Base-by-base conservation (phyloP, 2,329 filamentous ascomycete genomes). In the Venturia aucupariae region DNA sequence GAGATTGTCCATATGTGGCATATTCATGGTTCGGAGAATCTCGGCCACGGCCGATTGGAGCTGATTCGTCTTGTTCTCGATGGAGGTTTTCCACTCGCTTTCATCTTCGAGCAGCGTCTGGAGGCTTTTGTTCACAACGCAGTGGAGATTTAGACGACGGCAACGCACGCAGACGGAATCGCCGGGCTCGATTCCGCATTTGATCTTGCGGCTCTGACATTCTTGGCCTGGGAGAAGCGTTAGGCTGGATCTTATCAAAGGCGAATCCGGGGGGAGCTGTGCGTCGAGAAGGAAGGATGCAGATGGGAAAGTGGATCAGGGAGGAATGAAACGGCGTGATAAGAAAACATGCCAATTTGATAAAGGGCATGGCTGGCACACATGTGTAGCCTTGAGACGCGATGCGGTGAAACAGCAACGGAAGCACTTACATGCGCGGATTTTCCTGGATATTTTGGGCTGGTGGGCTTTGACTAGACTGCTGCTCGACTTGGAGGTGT, bases 51-150 rank as follows among this genome's bases (percentile, higher is more conserved):
- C 79, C 32, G 74, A 69, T 66, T 79, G 77, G 27, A 80, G 71
- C 64, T 77, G 76, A 24, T 75, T 72, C 41, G 79, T 76, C 78
- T 74, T 74, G 82, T 77, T 78, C 74, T 67, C 79, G 77, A 72
- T 64, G 19, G 38, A 51, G 6, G 35, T 66, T 44, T 66, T 66
- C 65, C 65, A 66, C 30, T 55, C 63, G 24, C 27, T 62, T 30
- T 82, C 81, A 62, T 81, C 80, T 59, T 83, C 80, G 24, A 83
- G 75, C 54, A 84, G 78, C 64, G 80, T 81, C 69, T 84, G 82
- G 24, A 82, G 77, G 69, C 81, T 83, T 70, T 82, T 81, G 68
- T 84, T 83, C 41, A 83, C 78, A 10, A 82, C 74, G 68, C 81
- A 84, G 66, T 79, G 78, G 48, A 83, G 74, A 11, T 79, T 78